Evolutionary conservation across 2,329 filamentous ascomycete genomes (phyloP).

Genomic region (Fusarium stilboides): DNA sequence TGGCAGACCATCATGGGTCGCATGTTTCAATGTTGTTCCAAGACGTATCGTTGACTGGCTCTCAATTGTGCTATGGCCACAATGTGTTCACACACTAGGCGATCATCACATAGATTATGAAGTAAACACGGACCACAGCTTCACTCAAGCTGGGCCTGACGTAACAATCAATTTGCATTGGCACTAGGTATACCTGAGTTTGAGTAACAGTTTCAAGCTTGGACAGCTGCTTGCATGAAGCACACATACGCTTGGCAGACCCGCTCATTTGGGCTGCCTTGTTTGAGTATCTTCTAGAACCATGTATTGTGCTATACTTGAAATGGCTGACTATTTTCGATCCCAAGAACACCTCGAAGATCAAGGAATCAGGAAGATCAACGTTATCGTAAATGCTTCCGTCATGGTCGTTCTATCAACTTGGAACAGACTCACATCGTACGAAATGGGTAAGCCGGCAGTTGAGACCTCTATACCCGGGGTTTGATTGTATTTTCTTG

Average conservation of each 20-base stretch:
- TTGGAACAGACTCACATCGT: too few relatives aligned
- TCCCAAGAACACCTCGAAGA: neutral
- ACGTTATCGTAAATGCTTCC: neutral
- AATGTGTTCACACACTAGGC: neutral
- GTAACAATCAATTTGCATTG: neutral
- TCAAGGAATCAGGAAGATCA: neutral
- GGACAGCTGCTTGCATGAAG: conserved; percentile 5
- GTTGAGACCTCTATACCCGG: too few relatives aligned
- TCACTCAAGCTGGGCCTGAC: conserved; percentile 1
- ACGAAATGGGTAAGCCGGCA: too few relatives aligned
- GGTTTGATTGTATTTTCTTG: too few relatives aligned
- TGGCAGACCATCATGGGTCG: conserved; percentile 15
- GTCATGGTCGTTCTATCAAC: too few relatives aligned
- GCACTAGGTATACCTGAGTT: neutral
- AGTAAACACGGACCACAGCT: neutral
- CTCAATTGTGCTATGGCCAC: conserved; percentile 6
- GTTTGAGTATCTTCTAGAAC: conserved; percentile 4
- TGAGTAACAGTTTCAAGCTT: conserved; percentile 8
- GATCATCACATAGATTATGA: conserved; percentile 17
- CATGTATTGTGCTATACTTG: neutral
- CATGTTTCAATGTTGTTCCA: conserved; percentile 8
- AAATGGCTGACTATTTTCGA: neutral
- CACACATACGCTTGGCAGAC: conserved; percentile 2
- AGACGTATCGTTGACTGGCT: neutral
- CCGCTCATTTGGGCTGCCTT: neutral